These are phyloP conservation scores for Globisporangium mamillatum DNA, from an alignment of 352 stramenopile species.

Conservation along the genomic window DNA sequence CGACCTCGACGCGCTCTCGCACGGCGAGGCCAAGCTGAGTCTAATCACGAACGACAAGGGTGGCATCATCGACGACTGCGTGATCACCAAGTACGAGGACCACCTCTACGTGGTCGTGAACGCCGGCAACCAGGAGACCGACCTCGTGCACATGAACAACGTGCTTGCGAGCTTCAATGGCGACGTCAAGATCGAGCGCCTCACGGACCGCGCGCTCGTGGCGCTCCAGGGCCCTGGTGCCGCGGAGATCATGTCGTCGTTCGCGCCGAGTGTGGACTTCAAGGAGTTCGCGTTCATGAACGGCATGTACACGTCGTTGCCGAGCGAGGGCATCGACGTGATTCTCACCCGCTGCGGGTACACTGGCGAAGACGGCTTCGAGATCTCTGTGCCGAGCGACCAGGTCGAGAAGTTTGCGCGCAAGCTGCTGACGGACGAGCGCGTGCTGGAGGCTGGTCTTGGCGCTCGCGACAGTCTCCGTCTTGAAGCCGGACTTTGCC, in stretches of 20 bases:
- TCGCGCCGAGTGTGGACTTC: slow-evolving; percentile 90
- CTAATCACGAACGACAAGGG: slow-evolving; percentile 96
- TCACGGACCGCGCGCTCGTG: slow-evolving; percentile 92
- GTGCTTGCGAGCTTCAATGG: slow-evolving; percentile 83
- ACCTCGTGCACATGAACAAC: slow-evolving; percentile 93
- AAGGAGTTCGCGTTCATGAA: slow-evolving; percentile 96
- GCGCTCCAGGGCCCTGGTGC: slow-evolving; percentile 95
- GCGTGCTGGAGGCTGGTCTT: slow-evolving; percentile 91
- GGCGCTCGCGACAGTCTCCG: slow-evolving; percentile 96
- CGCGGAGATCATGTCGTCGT: slow-evolving; percentile 70
- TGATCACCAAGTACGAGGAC: slow-evolving; percentile 96
- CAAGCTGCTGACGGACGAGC: slow-evolving; percentile 57
- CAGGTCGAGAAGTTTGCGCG: slow-evolving; percentile 55
- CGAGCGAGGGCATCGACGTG: slow-evolving; percentile 59
- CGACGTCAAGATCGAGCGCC: slow-evolving; percentile 94
- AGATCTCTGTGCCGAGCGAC: slow-evolving; percentile 90
- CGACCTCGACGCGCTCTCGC: slow-evolving; percentile 88
- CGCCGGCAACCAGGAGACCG: slow-evolving; percentile 95
- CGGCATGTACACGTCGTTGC: slow-evolving; percentile 84
- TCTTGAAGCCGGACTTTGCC: slow-evolving; percentile 97
- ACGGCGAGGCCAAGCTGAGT: slow-evolving; percentile 90
- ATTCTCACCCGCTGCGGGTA: slow-evolving; percentile 96
- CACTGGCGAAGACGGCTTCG: slow-evolving; percentile 99
- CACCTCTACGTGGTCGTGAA: slow-evolving; percentile 97
- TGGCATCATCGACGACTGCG: slow-evolving; percentile 98